Evolutionary conservation across 192 early-diverging fungal species (phyloP), one percentile per base, ranked within the genome.

Genomic region (Kappamyces sp.): DNA sequence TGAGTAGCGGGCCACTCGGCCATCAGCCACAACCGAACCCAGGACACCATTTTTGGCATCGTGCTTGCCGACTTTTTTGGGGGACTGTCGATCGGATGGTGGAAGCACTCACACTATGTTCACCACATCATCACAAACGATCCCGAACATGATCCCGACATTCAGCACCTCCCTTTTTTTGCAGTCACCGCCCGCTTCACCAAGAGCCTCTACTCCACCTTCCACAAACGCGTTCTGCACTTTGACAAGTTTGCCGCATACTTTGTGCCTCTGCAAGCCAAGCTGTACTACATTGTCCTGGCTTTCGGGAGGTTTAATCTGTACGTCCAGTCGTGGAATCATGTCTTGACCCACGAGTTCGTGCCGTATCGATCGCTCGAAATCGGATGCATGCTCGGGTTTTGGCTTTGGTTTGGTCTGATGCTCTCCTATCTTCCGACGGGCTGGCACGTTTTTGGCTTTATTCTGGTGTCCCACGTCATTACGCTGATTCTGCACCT

Each of bases 41-140:
- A 86, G 31, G 95, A 98, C 67, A 80, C 82, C 70, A 66, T 80
- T 34, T 83, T 95, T 61, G 93, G 95, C 40, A 86, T 93, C 42
- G 72, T 84, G 38, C 72, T 94, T 40, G 91, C 82, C 0, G 77
- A 91, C 62, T 82, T 89, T 58, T 64, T 87, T 47, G 92, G 92
- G 59, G 95, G 95, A 13, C 82, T 98, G 33, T 86, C 84, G 53
- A 73, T 94, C 33, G 95, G 90, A 15, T 98, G 95, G 93, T 98
- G 95, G 95, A 98, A 98, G 67, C 84, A 87, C 58, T 90, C 80
- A 70, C 95, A 98, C 74, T 89, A 98, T 71, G 89, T 95, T 40
- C 95, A 98, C 74, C 95, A 98, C 74, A 90, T 95, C 47, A 80
- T 93, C 48, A 94, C 95, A 55, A 98, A 98, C 77, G 76, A 93